phyloP scores from a whole-genome alignment of 768 basidiomycete genomes.

The Epithele typhae region DNA sequence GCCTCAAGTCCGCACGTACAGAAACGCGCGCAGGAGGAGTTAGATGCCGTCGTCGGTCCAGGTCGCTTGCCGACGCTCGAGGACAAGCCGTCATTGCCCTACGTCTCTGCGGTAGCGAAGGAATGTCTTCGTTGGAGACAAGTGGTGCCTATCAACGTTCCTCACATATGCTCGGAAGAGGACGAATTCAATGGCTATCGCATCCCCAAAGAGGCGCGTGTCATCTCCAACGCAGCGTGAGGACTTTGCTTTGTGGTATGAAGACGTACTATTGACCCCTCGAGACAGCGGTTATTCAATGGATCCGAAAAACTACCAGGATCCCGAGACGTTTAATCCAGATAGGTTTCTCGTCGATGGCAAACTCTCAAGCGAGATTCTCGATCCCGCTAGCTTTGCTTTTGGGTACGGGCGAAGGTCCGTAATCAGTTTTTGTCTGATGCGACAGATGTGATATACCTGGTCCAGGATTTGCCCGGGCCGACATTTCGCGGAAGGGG shows the following conservation, averaged over 20 bases:
- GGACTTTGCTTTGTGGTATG: no score
- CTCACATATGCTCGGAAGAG: conserved; percentile 16
- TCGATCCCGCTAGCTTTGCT: conserved; percentile 8
- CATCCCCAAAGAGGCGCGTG: conserved; percentile 25
- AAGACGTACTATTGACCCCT: no score
- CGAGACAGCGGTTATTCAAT: conserved; percentile 12
- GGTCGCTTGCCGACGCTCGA: conserved; percentile 7
- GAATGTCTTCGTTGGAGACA: conserved; percentile 21
- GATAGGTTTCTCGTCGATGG: conserved; percentile 13
- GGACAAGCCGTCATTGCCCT: conserved; percentile 16
- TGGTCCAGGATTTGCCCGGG: conserved; percentile 24
- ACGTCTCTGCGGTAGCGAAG: conserved; percentile 19
- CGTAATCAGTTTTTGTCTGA: background rate
- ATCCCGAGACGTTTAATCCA: conserved; percentile 15
- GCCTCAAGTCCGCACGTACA: conserved; percentile 23
- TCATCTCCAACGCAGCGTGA: conserved; percentile 20
- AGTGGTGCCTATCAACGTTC: conserved; percentile 11
- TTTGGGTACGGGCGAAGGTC: conserved; percentile 17
- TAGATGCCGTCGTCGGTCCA: conserved; percentile 19
- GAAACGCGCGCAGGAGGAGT: conserved; percentile 22
- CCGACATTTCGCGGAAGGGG: conserved; percentile 17
- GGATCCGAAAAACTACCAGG: conserved; percentile 7
- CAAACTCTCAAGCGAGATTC: conserved; percentile 6
- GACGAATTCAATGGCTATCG: conserved; percentile 25
- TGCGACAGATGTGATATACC: background rate